Conservation (phyloP, 2,329 filamentous ascomycete species). For the Colletotrichum sp. region DNA sequence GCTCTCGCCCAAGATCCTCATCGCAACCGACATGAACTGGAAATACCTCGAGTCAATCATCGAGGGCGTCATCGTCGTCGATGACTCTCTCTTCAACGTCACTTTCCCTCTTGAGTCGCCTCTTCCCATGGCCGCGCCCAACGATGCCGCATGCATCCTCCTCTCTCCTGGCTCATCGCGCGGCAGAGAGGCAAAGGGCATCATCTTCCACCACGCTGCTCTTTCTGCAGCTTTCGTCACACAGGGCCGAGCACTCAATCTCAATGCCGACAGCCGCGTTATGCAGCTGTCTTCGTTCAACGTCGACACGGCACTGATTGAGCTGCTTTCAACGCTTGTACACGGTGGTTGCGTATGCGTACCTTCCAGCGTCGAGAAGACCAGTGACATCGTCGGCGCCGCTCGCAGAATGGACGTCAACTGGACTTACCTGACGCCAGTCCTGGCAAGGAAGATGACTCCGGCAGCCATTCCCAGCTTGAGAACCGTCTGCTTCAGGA, state of each 20-base stretch:
- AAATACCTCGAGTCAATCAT: constrained; percentile 43
- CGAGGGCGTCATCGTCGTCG: constrained; percentile 45
- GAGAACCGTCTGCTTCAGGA: constrained; percentile 50
- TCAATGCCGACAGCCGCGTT: constrained; percentile 57
- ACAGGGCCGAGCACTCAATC: constrained; percentile 54
- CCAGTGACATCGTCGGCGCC: constrained; percentile 53
- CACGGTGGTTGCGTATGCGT: constrained; percentile 65
- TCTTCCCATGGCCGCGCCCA: constrained; percentile 37
- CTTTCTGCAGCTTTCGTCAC: constrained; percentile 59
- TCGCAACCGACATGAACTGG: constrained; percentile 48
- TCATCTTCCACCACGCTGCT: constrained; percentile 65
- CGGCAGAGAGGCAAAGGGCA: constrained; percentile 62
- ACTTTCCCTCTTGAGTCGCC: constrained; percentile 27
- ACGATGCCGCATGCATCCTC: constrained; percentile 64
- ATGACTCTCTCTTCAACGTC: constrained; percentile 41
- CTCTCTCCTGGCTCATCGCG: constrained; percentile 58
- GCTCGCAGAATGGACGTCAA: constrained; percentile 56
- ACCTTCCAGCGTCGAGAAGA: constrained; percentile 53
- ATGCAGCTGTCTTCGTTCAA: constrained; percentile 60
- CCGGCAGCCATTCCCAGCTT: constrained; percentile 41
- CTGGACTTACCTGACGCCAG: constrained; percentile 62
- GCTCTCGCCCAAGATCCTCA: constrained; percentile 47
- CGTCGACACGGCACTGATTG: constrained; percentile 57
- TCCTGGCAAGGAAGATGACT: constrained; percentile 54
- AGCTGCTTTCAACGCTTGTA: constrained; percentile 57